These are phyloP conservation scores for Neonectria neomacrospora DNA, from an alignment of 2,329 filamentous ascomycete species.

Conservation along the genomic window DNA sequence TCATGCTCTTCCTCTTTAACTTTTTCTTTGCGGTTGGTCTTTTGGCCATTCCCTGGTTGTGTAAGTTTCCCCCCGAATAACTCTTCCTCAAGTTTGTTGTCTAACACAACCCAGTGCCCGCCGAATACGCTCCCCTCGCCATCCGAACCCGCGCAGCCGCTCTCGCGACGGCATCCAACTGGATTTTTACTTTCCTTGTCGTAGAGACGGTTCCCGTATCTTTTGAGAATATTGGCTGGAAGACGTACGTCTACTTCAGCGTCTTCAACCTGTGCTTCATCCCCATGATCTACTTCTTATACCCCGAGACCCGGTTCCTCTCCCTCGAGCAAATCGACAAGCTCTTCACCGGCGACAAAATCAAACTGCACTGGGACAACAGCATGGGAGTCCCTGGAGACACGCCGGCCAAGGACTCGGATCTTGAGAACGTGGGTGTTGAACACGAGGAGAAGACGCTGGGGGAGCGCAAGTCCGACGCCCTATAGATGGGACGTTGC, in stretches of 20 bases:
- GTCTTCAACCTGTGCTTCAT: slow-evolving; percentile 53
- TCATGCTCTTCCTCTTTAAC: slow-evolving; percentile 58
- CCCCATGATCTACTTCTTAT: slow-evolving; percentile 60
- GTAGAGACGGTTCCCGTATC: slow-evolving; percentile 53
- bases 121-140: slow-evolving; percentile 55
- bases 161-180: slow-evolving; percentile 53
- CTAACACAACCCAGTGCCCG: slow-evolving; percentile 47
- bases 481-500: slow-evolving; percentile 5
- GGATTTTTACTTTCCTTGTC: slow-evolving; percentile 51
- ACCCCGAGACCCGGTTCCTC: slow-evolving; percentile 60
- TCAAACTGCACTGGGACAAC: slow-evolving; percentile 47
- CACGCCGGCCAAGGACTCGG: slow-evolving; percentile 29
- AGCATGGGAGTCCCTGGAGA: slow-evolving; percentile 49
- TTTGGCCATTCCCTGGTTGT: slow-evolving; percentile 53
- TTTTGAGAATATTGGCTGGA: slow-evolving; percentile 51
- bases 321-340: slow-evolving; percentile 62
- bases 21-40: slow-evolving; percentile 56
- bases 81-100: not conserved
- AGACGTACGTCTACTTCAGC: slow-evolving; percentile 53
- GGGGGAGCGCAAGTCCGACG: slow-evolving; percentile 23
- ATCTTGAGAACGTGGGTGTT: slow-evolving; percentile 29
- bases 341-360: slow-evolving; percentile 49
- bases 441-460: slow-evolving; percentile 38
- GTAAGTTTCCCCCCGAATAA: slow-evolving; percentile 29
- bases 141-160: slow-evolving; percentile 53